Conservation (phyloP, 2,329 filamentous ascomycete genomes). For the Diaporthe citrichinensis region DNA sequence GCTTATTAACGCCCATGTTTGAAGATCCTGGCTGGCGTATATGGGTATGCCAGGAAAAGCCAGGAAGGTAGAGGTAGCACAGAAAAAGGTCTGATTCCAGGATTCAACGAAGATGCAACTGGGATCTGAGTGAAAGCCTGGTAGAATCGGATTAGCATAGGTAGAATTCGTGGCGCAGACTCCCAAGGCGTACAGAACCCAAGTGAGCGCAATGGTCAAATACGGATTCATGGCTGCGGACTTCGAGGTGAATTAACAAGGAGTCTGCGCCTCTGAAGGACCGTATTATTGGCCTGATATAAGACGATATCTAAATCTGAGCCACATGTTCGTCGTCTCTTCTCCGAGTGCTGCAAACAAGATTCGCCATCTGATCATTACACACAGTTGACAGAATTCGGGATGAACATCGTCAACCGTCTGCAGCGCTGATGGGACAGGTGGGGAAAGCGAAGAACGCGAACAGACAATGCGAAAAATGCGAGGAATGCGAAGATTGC, state of each 20-base stretch:
- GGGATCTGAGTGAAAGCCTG: not conserved
- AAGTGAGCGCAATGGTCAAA: not conserved
- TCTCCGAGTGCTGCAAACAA: not conserved
- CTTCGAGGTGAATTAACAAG: not conserved
- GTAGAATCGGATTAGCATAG: not conserved
- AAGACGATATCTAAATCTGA: not conserved
- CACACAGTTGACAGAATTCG: not conserved
- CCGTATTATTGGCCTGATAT: not conserved
- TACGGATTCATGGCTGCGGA: not conserved
- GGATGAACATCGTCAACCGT: not conserved
- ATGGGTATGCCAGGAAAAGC: not conserved
- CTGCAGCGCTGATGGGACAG: not conserved
- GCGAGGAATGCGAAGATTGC: not conserved
- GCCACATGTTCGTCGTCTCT: not conserved
- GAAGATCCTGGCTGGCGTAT: not conserved
- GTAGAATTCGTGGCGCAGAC: not conserved
- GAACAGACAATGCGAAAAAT: not conserved
- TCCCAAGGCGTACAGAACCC: not conserved
- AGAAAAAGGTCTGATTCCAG: not conserved
- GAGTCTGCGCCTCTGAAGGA: not conserved
- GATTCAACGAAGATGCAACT: slow-evolving; percentile 2
- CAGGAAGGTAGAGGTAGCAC: slow-evolving; percentile 1
- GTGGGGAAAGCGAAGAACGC: not conserved
- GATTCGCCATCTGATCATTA: not conserved
- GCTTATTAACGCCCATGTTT: not conserved